These are phyloP conservation scores for Myxozyma mucilagina DNA, from an alignment of 805 yeast genomes.

Conservation along the genomic window DNA sequence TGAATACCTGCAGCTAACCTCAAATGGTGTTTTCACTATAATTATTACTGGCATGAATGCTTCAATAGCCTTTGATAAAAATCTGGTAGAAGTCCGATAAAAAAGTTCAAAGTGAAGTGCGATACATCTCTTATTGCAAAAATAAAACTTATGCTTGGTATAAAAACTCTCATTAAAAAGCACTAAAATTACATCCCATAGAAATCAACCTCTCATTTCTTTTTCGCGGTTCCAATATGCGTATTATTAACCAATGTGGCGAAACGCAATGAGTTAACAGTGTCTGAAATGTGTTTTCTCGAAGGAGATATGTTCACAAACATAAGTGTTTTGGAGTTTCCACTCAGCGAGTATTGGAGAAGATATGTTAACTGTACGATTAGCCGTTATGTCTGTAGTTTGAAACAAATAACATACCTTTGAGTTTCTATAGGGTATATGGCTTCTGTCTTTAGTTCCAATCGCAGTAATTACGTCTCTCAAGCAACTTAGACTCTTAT, in stretches of 20 bases:
- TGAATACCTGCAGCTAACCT: too few relatives aligned
- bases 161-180: background rate
- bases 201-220: background rate
- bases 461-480: constrained; percentile 87
- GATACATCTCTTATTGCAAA: too few relatives aligned
- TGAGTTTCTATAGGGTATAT: constrained; percentile 70
- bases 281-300: constrained; percentile 63
- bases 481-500: constrained; percentile 79
- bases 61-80: too few relatives aligned
- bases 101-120: too few relatives aligned
- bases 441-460: constrained; percentile 45
- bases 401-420: constrained; percentile 38
- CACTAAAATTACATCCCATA: background rate
- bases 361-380: constrained; percentile 61
- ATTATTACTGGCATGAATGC: too few relatives aligned
- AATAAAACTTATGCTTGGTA: too few relatives aligned
- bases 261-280: constrained; percentile 81
- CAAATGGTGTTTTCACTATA: too few relatives aligned
- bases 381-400: background rate
- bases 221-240: constrained; percentile 34
- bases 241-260: constrained; percentile 58
- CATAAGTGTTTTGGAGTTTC: constrained; percentile 87
- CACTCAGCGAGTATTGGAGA: constrained; percentile 79
- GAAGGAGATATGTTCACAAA: constrained; percentile 84
- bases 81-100: too few relatives aligned